phyloP scores from a whole-genome alignment of 73 alveolate species.

The Stentor roeselii region DNA sequence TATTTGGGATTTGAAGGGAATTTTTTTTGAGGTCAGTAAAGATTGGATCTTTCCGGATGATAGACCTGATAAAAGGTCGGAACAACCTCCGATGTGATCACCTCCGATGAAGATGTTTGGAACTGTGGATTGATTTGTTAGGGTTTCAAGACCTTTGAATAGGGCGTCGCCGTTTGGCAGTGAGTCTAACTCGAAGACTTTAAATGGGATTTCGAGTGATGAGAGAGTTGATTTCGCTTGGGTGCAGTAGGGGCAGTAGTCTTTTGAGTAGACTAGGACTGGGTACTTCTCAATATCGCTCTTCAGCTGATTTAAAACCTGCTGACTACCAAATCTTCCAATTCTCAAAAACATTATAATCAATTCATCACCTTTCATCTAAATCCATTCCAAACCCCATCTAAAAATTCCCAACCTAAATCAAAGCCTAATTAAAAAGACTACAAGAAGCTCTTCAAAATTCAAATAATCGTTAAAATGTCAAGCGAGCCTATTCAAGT shows the following conservation, averaged over 20 bases:
- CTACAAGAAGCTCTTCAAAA: background rate
- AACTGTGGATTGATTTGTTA: constrained; percentile 53
- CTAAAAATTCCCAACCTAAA: too few relatives aligned
- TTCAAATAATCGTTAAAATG: constrained; percentile 25
- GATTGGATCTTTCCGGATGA: background rate
- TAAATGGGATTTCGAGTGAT: constrained; percentile 24
- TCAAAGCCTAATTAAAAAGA: too few relatives aligned
- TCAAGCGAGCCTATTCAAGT: constrained; percentile 29
- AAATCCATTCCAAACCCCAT: too few relatives aligned
- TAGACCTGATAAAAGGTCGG: background rate
- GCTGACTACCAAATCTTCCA: background rate
- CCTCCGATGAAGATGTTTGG: constrained; percentile 56
- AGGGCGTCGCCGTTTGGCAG: constrained; percentile 34
- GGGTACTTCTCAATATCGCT: background rate
- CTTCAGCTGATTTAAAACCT: background rate
- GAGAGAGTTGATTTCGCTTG: constrained; percentile 33
- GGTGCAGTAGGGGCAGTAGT: constrained; percentile 49
- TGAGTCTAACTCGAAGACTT: constrained; percentile 31
- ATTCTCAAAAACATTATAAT: too few relatives aligned
- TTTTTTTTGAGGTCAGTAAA: background rate
- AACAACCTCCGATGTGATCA: constrained; percentile 51
- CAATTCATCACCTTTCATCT: too few relatives aligned
- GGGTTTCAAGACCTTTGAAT: constrained; percentile 24
- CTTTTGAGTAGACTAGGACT: constrained; percentile 46
- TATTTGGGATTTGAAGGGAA: too few relatives aligned